Evolutionary conservation across 768 basidiomycete genomes (phyloP), one percentile per base, ranked within the genome.

Genomic region (Tricholoma sp.): DNA sequence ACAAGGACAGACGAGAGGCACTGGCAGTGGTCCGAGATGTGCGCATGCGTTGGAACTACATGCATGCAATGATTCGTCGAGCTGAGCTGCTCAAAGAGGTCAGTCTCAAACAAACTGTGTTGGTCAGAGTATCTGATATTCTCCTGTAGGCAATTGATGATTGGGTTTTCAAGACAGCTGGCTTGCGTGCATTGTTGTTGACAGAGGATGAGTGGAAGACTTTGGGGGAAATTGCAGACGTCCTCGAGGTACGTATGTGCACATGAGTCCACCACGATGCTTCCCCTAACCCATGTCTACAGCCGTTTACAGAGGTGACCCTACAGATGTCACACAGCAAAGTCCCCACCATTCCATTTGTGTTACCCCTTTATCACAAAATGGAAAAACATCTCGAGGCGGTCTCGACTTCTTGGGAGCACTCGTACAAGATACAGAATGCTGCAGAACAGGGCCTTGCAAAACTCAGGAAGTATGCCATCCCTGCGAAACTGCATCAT

Each of bases 141-240:
- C n/a, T 18, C 41, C n/a, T 42, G 41, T 18, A 74, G 74, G 70
- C 69, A 1, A 68, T 74, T 47, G 60, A 73, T n/a, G n/a, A n/a
- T n/a, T n/a, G n/a, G n/a, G n/a, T n/a, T n/a, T n/a, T n/a, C n/a
- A n/a, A n/a, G n/a, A n/a, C n/a, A n/a, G n/a, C n/a, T n/a, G n/a
- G n/a, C n/a, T n/a, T n/a, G n/a, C n/a, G n/a, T n/a, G n/a, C n/a
- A n/a, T n/a, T n/a, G n/a, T n/a, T n/a, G n/a, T n/a, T n/a, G n/a
- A n/a, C n/a, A n/a, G n/a, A n/a, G n/a, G n/a, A n/a, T n/a, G n/a
- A n/a, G n/a, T n/a, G n/a, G n/a, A n/a, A n/a, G n/a, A n/a, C n/a
- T n/a, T 36, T 42, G 41, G 41, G 41, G 3, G 41, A 42, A 42
- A 42, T 42, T 18, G 41, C 41, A 17, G 17, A 42, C 41, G 8